These are phyloP conservation scores for Nectriaceae sp. DNA, from an alignment of 2,329 filamentous ascomycete genomes.

Conservation along the genomic window DNA sequence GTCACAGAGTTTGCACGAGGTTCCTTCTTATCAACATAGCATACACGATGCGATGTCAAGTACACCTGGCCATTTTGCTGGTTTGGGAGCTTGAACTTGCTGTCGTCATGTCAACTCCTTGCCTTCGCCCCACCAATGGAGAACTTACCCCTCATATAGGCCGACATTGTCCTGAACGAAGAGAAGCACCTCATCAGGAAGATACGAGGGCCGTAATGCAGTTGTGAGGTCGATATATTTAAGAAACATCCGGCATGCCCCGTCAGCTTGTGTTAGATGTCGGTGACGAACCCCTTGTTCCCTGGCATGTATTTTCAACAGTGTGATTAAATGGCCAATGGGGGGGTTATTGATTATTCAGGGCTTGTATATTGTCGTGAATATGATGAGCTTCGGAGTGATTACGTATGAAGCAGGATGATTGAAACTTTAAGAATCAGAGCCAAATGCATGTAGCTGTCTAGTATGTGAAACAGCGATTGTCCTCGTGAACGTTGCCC, in stretches of 20 bases:
- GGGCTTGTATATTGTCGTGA: too few species aligned
- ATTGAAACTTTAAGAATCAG: too few species aligned
- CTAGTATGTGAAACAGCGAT: not conserved
- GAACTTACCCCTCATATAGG: constrained; percentile 88
- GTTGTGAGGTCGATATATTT: constrained; percentile 95
- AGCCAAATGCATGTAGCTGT: too few species aligned
- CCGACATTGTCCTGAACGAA: constrained; percentile 98
- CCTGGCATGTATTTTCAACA: not conserved
- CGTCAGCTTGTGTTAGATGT: constrained; percentile 8
- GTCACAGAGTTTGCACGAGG: constrained; percentile 83
- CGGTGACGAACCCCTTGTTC: not conserved
- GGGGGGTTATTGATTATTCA: not conserved
- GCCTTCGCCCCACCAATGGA: constrained; percentile 5
- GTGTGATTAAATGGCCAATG: not conserved
- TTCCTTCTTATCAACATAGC: constrained; percentile 89
- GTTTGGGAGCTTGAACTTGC: constrained; percentile 91
- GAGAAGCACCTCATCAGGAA: constrained; percentile 90
- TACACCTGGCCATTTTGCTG: constrained; percentile 97
- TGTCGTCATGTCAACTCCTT: constrained; percentile 38
- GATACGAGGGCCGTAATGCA: constrained; percentile 87
- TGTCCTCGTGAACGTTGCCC: not conserved
- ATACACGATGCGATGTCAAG: constrained; percentile 90
- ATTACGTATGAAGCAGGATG: too few species aligned
- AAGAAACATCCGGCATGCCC: constrained; percentile 86
- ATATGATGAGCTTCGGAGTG: too few species aligned